Conservation (phyloP, 176 grass and related monocot species). For the Aegilops umbellulata region DNA sequence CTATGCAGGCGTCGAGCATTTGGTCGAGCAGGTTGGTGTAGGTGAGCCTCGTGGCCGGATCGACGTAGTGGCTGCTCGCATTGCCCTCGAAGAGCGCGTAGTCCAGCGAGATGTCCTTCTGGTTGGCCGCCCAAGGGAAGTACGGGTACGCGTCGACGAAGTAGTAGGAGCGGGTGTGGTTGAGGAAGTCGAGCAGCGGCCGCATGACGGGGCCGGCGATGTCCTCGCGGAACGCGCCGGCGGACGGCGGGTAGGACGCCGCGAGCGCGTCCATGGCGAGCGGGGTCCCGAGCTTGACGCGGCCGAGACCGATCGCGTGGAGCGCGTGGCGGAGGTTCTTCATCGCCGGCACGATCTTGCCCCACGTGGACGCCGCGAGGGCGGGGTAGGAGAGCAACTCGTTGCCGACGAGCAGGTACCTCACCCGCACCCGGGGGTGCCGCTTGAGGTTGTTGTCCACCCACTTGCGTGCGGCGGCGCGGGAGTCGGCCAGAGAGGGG, state of each 20-base stretch:
- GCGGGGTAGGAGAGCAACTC: conserved; percentile 75
- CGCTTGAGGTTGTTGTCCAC: conserved; percentile 53
- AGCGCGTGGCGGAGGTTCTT: conserved; percentile 50
- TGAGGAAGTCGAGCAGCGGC: conserved; percentile 54
- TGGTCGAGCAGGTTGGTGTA: conserved; percentile 73
- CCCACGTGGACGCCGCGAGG: conserved; percentile 51
- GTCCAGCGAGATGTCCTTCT: conserved; percentile 34
- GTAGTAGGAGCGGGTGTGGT: conserved; percentile 42
- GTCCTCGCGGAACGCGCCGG: conserved; percentile 64
- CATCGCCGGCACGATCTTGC: conserved; percentile 56
- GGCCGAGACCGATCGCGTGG: neutral
- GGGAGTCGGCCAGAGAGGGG: conserved; percentile 47
- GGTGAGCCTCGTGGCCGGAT: conserved; percentile 40
- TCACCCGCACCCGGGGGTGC: conserved; percentile 32
- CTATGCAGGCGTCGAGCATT: conserved; percentile 54
- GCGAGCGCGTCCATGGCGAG: conserved; percentile 63
- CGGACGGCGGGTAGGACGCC: conserved; percentile 58
- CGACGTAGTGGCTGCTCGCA: conserved; percentile 30
- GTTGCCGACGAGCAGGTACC: conserved; percentile 79
- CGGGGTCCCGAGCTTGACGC: conserved; percentile 58
- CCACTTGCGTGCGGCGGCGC: conserved; percentile 44
- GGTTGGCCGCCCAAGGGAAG: conserved; percentile 50
- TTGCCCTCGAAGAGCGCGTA: conserved; percentile 56
- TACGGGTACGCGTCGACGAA: conserved; percentile 64
- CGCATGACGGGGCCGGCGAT: conserved; percentile 41